Evolutionary conservation across 257 asterid genomes (phyloP), one percentile per base, ranked within the genome.

Genomic region (Linaria vulgaris): DNA sequence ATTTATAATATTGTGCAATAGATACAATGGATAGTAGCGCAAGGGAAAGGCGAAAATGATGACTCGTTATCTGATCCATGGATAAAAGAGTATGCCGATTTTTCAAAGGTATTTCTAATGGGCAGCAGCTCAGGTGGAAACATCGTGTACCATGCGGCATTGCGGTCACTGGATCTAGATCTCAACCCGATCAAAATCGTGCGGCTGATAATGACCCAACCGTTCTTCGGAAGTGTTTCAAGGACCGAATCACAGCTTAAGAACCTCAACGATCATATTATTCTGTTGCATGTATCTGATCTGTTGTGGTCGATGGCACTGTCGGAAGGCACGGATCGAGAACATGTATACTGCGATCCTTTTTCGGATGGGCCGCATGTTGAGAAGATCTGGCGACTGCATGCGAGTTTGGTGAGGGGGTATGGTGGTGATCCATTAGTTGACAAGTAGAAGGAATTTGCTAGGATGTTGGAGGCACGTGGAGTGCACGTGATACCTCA

Each of bases 51-150:
- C 11, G n/a, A 17, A 27, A 27, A 2, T 27, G 34, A 27, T 27
- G 34, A 6, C 22, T 12, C 13, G 59, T 12, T 12, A 38, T 50
- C 39, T 88, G 91, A 88, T 44, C 79, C 91, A 1, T 88, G 95
- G 96, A 12, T 83, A 10, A 12, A 31, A 0, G 86, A 83, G 20
- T 9, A 59, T 0, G 95, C 46, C 1, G 94, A 88, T 7, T 82
- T 85, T 9, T 83, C 88, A 0, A 72, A 71, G 70, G 80, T 74
- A 56, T 83, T 78, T 38, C 23, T 88, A 58, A 83, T 81, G 94
- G 96, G 94, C 0, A 74, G 82, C 57, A 85, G 96, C 50, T 71
- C 89, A 0, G 94, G 94, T 12, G 91, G 78, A 4, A 85, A 81
- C 68, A 83, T 88, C 1, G 82, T 74, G 17, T 83, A 76, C 77